These are phyloP conservation scores for Phytophthora cactorum DNA, from an alignment of 352 stramenopile species.

Conservation along the genomic window DNA sequence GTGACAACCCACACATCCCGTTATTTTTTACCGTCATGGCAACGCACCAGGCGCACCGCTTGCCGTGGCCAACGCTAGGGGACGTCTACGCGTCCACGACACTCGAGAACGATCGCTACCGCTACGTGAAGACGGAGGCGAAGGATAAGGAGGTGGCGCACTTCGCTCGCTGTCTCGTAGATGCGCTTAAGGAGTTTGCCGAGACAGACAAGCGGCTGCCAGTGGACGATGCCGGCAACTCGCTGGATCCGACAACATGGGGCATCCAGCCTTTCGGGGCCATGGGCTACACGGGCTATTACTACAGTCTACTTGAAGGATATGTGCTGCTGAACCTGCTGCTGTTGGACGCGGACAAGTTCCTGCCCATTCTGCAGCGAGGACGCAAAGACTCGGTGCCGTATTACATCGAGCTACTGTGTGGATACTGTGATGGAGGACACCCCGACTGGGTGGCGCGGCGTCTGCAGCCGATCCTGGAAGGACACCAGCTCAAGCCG, in stretches of 20 bases:
- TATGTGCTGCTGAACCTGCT: slow-evolving; percentile 47
- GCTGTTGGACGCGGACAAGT: slow-evolving; percentile 33
- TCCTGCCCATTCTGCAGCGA: slow-evolving; percentile 29
- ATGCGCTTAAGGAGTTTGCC: slow-evolving; percentile 33
- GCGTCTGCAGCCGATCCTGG: slow-evolving; percentile 12
- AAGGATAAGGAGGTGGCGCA: slow-evolving; percentile 34
- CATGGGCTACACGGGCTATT: slow-evolving; percentile 26
- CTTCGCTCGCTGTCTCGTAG: slow-evolving; percentile 34
- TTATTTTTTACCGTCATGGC: slow-evolving; percentile 22
- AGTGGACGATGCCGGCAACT: slow-evolving; percentile 28
- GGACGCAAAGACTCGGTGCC: neutral
- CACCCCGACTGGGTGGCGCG: slow-evolving; percentile 22
- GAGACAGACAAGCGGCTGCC: slow-evolving; percentile 25
- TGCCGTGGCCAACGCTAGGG: slow-evolving; percentile 36
- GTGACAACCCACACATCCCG: too few species aligned
- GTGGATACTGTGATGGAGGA: slow-evolving; percentile 29
- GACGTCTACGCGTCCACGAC: slow-evolving; percentile 15
- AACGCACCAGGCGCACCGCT: slow-evolving; percentile 33
- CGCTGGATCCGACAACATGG: slow-evolving; percentile 35
- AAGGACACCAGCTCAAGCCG: slow-evolving; percentile 21
- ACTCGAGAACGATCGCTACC: slow-evolving; percentile 9
- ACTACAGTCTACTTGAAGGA: slow-evolving; percentile 31
- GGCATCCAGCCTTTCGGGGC: slow-evolving; percentile 10
- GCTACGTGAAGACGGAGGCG: slow-evolving; percentile 13
- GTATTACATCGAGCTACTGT: slow-evolving; percentile 21